Evolutionary conservation across 371 early-diverging fungal species (phyloP), one percentile per base, ranked within the genome.

Genomic region (Mucor indicus): DNA sequence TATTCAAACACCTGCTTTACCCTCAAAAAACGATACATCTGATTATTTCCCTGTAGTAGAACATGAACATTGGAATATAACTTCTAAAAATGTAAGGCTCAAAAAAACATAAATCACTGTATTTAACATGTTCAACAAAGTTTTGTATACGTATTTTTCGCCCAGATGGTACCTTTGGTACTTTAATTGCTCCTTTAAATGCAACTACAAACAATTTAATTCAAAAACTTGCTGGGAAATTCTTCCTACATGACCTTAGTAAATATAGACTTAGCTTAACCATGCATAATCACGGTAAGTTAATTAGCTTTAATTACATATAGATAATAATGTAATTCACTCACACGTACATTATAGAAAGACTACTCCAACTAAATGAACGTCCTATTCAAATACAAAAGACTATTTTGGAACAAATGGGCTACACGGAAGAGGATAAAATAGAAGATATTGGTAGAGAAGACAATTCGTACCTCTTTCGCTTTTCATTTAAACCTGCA

Each of bases 401-500:
- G 53, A 70, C 54, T 23, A 62, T 81, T 17, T 55, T 92, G 30
- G 79, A 84, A 51, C 85, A 87, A 52, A 85, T 87, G 54, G 92
- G 92, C 5, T 91, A 91, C 42, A 80, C 82, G 4, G 80, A 80
- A n/a, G 67, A 80, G 31, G 92, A 93, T 60, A 82, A 78, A 43
- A 69, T 93, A 19, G 84, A 88, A 44, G 79, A 85, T 23, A 67
- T 89, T 6, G 88, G 87, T 3, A 72, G 91, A 48, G 93, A 93
- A 50, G 93, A 93, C 55, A 88, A 91, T 59, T 85, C 89, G 19
- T 91, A 91, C 42, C 55, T 92, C 16, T 82, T 84, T 57, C 83
- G 89, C 17, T 91, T 91, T 53, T 78, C 79, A 1, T 84, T 92
- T 62, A 75, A 81, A 19, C 84, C 84, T 50, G 84, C 79, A 7